phyloP scores from a whole-genome alignment of 176 grass and related monocot genomes.

The Oryza meyeriana region DNA sequence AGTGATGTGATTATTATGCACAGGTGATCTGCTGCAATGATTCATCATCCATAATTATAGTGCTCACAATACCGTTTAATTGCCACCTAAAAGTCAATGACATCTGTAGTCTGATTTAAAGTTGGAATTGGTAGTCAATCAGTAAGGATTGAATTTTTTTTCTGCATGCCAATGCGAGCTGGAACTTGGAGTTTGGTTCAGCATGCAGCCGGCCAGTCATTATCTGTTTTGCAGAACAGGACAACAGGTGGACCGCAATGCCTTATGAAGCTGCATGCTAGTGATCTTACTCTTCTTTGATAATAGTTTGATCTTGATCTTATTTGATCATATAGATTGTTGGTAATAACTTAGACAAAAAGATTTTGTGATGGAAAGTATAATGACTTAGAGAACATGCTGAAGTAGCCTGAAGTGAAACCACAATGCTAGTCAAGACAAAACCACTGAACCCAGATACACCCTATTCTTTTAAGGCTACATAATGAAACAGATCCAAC shows the following conservation, averaged over 20 bases:
- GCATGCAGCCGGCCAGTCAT: neutral
- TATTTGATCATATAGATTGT: slow-evolving; percentile 8
- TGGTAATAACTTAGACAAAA: neutral
- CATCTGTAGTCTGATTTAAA: slow-evolving; percentile 14
- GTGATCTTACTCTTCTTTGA: neutral
- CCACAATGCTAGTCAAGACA: neutral
- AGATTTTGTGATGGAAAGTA: neutral
- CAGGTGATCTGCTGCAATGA: neutral
- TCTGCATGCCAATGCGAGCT: neutral
- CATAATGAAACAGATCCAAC: neutral
- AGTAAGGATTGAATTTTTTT: neutral
- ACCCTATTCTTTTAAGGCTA: slow-evolving; percentile 7
- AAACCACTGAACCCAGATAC: neutral
- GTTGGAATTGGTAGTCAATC: slow-evolving; percentile 13
- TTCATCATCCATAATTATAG: neutral
- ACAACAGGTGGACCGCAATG: neutral
- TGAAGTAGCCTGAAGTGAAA: neutral
- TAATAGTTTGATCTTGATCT: neutral
- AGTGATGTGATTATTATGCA: neutral
- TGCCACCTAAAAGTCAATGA: neutral
- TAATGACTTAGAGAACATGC: neutral
- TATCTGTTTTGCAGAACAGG: neutral
- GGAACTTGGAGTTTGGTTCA: neutral
- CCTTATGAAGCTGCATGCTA: neutral
- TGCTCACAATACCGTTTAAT: neutral